Base-by-base conservation (phyloP, 768 basidiomycete genomes). In the Tylopilus cervinicoccineus region DNA sequence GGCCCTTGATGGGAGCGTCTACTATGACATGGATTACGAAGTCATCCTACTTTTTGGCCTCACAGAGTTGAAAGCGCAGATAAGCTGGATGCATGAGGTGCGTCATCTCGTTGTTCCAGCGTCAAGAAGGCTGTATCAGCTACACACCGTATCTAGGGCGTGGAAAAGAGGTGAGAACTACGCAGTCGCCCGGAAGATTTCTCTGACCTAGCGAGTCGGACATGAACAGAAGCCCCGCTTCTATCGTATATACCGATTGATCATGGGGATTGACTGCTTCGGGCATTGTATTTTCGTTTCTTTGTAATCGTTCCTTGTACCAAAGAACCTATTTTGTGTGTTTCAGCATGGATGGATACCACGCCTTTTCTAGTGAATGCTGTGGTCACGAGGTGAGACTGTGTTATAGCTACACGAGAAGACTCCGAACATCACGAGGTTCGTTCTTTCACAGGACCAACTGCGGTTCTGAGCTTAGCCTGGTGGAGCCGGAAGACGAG, bases 31-130 rank as follows among this genome's bases (percentile, higher is more conserved):
- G 19, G 29, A 57, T 0, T 69, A 61, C 43, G 61, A 70, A 2
- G 57, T 78, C 5, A 53, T 75, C 12, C 47, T 78, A 9, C 59
- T 66, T 13, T 70, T 74, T 43, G 77, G 77, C 2, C 48, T 69
- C 16, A 72, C 75, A 0, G 76, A 78, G 38, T 50, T 76, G 20
- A 72, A 73, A 50, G 76, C 74, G 0, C 70, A 76, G 31, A 65
- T 76, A 22, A 57, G 64, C 2, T 78, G 77, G 76, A 59, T 55
- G 14, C 67, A 76, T 6, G 33, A 23, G 45, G 59, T 61, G 4
- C 27, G 52, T 43, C 32, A 23, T 28, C 5, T 32, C 16, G 19
- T 37, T 8, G 6, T n/a, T 1, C 9, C 6, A 9, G 6, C 4
- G 3, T 16, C 5, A 22, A 23, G 29, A 8, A 16, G 23, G 11